Evolutionary conservation across 2,329 filamentous ascomycete genomes (phyloP).

Genomic region (Talaromyces sp.): DNA sequence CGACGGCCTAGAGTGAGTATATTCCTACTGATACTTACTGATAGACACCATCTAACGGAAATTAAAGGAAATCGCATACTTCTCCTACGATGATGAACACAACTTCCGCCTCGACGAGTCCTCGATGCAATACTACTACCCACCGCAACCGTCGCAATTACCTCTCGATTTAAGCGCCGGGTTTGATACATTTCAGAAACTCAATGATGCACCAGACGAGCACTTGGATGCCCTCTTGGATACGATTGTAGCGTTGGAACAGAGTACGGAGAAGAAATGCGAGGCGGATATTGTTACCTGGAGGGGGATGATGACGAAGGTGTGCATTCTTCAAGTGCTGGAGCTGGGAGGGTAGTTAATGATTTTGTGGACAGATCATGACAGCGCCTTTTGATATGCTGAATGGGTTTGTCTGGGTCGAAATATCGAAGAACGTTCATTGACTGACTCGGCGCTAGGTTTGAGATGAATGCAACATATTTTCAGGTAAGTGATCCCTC

Average conservation of each 20-base stretch:
- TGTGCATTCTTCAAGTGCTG: constrained; percentile 36
- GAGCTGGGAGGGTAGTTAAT: background rate
- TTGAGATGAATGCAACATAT: constrained; percentile 92
- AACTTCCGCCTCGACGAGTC: constrained; percentile 71
- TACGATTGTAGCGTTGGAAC: constrained; percentile 70
- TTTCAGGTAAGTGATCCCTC: constrained; percentile 64
- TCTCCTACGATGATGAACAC: constrained; percentile 87
- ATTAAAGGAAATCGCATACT: constrained; percentile 82
- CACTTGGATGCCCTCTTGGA: constrained; percentile 81
- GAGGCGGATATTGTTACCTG: constrained; percentile 84
- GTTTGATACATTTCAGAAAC: constrained; percentile 76
- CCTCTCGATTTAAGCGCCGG: constrained; percentile 73
- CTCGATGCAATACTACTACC: constrained; percentile 84
- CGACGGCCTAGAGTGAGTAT: constrained; percentile 66
- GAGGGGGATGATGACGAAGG: constrained; percentile 99
- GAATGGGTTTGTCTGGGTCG: constrained; percentile 60
- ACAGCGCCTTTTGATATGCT: constrained; percentile 75
- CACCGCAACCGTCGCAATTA: constrained; percentile 64
- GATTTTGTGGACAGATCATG: constrained; percentile 64
- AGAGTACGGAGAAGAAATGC: constrained; percentile 61
- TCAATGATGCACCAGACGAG: constrained; percentile 78
- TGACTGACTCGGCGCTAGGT: constrained; percentile 52
- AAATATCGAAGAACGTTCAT: constrained; percentile 11
- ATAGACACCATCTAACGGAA: background rate
- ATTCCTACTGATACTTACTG: background rate